Percentiles rank a stretch among this genome's conserved stretches.
These are phyloP conservation scores for Salix arbutifolia DNA, from an alignment of 345 rosid species.

Conservation along the genomic window DNA sequence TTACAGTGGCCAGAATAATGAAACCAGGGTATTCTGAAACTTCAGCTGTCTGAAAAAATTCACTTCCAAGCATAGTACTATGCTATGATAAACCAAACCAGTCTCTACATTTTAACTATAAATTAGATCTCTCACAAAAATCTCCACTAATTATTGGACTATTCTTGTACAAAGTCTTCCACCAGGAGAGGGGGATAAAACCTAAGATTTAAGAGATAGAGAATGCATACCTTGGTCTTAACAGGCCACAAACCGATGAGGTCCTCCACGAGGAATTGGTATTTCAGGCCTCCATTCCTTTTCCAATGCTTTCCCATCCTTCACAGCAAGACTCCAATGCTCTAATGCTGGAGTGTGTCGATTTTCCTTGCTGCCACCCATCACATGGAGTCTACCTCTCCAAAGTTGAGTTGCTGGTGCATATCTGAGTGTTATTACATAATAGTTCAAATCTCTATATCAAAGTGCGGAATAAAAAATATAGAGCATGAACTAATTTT, in stretches of 20 bases:
- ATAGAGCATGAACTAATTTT: background rate
- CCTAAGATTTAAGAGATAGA: background rate
- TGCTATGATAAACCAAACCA: background rate
- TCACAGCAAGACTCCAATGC: slow-evolving; percentile 90
- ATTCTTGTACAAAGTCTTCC: background rate
- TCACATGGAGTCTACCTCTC: slow-evolving; percentile 98
- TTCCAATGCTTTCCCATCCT: slow-evolving; percentile 79
- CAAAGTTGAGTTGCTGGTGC: slow-evolving; percentile 97
- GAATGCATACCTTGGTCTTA: background rate
- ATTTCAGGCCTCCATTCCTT: slow-evolving; percentile 85
- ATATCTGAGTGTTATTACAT: slow-evolving; percentile 50
- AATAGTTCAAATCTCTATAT: background rate
- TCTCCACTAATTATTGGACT: background rate
- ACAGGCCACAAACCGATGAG: slow-evolving; percentile 64
- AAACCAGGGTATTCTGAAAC: background rate
- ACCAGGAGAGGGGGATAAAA: background rate
- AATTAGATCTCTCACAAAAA: background rate
- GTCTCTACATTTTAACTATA: background rate
- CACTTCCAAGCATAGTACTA: background rate
- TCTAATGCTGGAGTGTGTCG: slow-evolving; percentile 80
- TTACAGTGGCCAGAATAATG: background rate
- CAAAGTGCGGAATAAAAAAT: background rate
- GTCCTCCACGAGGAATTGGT: slow-evolving; percentile 95
- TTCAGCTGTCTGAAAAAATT: background rate
- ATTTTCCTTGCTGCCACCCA: slow-evolving; percentile 98